Evolutionary conservation across 2,329 filamentous ascomycete genomes (phyloP).

Genomic region (Grosmannia penicillata): DNA sequence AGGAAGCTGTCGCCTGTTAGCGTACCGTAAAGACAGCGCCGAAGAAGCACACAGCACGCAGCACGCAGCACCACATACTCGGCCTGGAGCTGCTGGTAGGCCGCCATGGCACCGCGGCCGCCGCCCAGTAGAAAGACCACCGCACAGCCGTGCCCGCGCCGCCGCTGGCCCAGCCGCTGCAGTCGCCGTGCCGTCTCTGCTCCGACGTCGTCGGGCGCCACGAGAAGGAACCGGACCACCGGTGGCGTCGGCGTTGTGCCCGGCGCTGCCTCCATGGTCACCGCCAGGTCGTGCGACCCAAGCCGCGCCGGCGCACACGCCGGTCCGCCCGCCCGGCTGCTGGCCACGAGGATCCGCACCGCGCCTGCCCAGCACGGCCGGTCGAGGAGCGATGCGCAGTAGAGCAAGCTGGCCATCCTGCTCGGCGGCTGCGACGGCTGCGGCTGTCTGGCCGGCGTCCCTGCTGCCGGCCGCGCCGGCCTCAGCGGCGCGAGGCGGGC

Average conservation of each 20-base stretch:
- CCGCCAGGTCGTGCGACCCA: constrained; percentile 28
- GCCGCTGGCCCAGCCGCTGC: constrained; percentile 17
- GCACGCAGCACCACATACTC: constrained; percentile 18
- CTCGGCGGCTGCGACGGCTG: background rate
- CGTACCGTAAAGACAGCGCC: background rate
- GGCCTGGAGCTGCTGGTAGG: constrained; percentile 24
- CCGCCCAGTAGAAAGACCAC: constrained; percentile 27
- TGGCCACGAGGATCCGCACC: constrained; percentile 15
- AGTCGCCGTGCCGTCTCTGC: constrained; percentile 19
- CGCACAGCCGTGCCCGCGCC: constrained; percentile 13
- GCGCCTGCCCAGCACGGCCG: constrained; percentile 21
- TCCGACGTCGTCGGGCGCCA: constrained; percentile 23
- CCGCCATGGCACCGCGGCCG: constrained; percentile 8
- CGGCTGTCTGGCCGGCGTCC: background rate
- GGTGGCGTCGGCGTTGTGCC: constrained; percentile 1
- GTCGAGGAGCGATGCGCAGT: constrained; percentile 24
- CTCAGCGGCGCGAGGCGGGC: too few species aligned
- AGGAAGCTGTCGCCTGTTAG: constrained; percentile 17
- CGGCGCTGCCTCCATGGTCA: constrained; percentile 20
- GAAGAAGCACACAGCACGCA: background rate
- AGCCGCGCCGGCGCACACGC: constrained; percentile 8
- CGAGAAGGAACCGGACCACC: constrained; percentile 23
- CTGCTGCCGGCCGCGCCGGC: background rate
- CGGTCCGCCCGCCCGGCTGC: constrained; percentile 11
- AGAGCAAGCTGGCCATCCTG: constrained; percentile 7